Evolutionary conservation across 208 protist species (phyloP).

Genomic region (Trypanosoma theileri): DNA sequence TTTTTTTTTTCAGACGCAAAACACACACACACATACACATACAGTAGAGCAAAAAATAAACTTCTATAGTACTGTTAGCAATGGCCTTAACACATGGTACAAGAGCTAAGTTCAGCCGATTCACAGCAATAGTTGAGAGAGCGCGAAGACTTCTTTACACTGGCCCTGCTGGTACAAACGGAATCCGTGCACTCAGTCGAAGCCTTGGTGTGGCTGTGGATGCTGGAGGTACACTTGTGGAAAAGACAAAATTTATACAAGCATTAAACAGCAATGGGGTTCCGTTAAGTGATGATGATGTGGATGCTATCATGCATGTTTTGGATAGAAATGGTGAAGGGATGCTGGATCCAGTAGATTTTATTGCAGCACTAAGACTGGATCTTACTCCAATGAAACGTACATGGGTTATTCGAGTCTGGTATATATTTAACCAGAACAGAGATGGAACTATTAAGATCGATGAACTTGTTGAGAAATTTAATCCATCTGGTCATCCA

Average conservation of each 20-base stretch:
- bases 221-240: constrained; percentile 41
- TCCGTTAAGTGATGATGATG: constrained; percentile 47
- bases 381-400: constrained; percentile 49
- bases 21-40: too few species aligned
- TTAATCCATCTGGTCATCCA: constrained; percentile 55
- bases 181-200: constrained; percentile 76
- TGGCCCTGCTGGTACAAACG: constrained; percentile 49
- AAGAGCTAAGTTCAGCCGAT: constrained; percentile 37
- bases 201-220: constrained; percentile 70
- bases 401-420: constrained; percentile 67
- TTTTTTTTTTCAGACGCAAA: too few species aligned
- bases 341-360: constrained; percentile 66
- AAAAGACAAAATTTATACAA: constrained; percentile 33
- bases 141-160: constrained; percentile 61
- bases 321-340: constrained; percentile 59
- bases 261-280: constrained; percentile 50
- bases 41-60: too few species aligned
- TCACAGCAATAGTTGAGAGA: constrained; percentile 43
- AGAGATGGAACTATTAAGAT: constrained; percentile 37
- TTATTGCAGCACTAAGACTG: constrained; percentile 60
- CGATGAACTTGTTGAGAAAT: constrained; percentile 42
- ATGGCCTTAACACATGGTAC: constrained; percentile 34
- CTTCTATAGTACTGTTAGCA: background rate
- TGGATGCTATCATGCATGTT: constrained; percentile 52
- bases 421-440: constrained; percentile 52